Conservation (phyloP, 2,329 filamentous ascomycete species). For the Aureobasidium vineae region DNA sequence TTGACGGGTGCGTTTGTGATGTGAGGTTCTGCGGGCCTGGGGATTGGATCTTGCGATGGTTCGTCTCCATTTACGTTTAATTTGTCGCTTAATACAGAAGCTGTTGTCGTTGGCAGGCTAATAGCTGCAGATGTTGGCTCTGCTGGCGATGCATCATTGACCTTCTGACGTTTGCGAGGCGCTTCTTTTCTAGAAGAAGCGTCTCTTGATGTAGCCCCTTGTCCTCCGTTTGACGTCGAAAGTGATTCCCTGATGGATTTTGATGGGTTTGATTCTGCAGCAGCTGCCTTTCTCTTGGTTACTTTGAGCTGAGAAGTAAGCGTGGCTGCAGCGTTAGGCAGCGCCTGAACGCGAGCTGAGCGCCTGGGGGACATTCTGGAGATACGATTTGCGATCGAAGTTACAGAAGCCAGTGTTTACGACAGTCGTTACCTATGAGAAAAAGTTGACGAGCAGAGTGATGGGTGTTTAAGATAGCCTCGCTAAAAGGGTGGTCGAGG, state of each 20-base stretch:
- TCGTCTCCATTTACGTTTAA: constrained; percentile 37
- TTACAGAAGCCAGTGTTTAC: background rate
- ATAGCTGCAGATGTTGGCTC: constrained; percentile 50
- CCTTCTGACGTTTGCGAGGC: constrained; percentile 19
- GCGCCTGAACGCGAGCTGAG: constrained; percentile 47
- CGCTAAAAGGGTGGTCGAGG: background rate
- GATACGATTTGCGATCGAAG: background rate
- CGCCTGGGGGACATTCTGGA: constrained; percentile 53
- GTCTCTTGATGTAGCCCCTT: constrained; percentile 10
- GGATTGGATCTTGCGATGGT: constrained; percentile 26
- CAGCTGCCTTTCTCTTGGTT: constrained; percentile 11
- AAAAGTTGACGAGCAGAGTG: background rate
- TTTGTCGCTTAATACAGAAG: background rate
- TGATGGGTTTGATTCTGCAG: background rate
- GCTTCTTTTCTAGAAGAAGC: constrained; percentile 31
- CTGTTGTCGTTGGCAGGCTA: constrained; percentile 30
- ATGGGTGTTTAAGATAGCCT: background rate
- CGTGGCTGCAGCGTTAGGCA: background rate
- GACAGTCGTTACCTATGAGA: background rate
- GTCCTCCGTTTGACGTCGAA: background rate
- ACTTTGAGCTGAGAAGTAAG: constrained; percentile 20
- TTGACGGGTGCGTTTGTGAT: constrained; percentile 67
- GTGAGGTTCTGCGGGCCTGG: constrained; percentile 62
- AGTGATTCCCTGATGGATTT: background rate
- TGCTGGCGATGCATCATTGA: constrained; percentile 29